A percentile compares a stretch with the other conserved stretches of the same genome.
Evolutionary conservation across 768 basidiomycete genomes (phyloP).

Genomic region (Sutorius australiensis): DNA sequence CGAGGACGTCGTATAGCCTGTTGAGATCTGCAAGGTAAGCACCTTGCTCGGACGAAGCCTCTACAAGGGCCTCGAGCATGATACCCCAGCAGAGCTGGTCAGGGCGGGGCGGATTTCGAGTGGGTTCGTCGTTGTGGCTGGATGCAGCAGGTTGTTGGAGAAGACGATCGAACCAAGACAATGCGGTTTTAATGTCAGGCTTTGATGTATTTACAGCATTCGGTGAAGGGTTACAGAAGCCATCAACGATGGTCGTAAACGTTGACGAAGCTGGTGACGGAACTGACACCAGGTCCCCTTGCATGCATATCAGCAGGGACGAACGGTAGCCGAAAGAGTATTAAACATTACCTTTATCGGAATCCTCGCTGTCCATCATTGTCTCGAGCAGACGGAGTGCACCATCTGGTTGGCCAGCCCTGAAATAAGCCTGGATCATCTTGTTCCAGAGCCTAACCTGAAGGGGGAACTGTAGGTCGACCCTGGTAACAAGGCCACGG

Average conservation of each 20-base stretch:
- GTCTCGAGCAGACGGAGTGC: conserved; percentile 64
- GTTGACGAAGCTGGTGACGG: conserved; percentile 62
- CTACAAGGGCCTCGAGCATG: conserved; percentile 58
- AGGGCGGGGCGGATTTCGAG: conserved; percentile 47
- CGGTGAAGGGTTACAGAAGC: conserved; percentile 48
- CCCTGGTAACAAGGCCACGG: conserved; percentile 27
- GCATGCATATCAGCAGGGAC: not conserved
- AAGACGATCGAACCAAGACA: conserved; percentile 70
- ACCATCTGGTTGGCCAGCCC: conserved; percentile 53
- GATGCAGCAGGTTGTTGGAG: conserved; percentile 39
- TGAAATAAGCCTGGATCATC: conserved; percentile 76
- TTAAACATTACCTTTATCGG: conserved; percentile 12
- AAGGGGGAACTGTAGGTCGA: conserved; percentile 24
- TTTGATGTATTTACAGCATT: conserved; percentile 2
- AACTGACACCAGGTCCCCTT: conserved; percentile 33
- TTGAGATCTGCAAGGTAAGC: conserved; percentile 54
- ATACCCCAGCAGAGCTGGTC: conserved; percentile 50
- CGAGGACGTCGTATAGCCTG: conserved; percentile 43
- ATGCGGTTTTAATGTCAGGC: conserved; percentile 56
- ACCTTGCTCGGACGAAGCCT: conserved; percentile 22
- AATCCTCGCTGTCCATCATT: conserved; percentile 54
- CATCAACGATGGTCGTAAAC: conserved; percentile 58
- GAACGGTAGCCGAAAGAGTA: not conserved
- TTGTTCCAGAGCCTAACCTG: conserved; percentile 62
- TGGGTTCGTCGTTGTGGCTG: conserved; percentile 40